Percentiles rank a stretch among this genome's conserved stretches.
Conservation (phyloP, 1,139 yeast genomes). For the Saccharomycopsis hybrid region DNA sequence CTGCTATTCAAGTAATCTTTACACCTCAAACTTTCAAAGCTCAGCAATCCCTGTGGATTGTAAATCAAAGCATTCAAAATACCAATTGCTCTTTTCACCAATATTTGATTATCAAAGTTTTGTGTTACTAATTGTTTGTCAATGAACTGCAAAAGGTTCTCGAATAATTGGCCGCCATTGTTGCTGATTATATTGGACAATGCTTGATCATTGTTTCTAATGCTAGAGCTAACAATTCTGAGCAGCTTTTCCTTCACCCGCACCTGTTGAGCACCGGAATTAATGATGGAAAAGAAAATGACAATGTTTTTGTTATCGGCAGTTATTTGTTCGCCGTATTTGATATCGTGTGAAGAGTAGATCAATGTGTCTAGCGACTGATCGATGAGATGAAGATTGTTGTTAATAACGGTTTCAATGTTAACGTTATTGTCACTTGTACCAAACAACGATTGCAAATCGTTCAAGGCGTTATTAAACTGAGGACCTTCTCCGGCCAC, state of each 20-base stretch:
- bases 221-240: slow-evolving; percentile 30
- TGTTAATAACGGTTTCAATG: neutral
- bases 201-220: slow-evolving; percentile 23
- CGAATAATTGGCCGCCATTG: slow-evolving; percentile 65
- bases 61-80: slow-evolving; percentile 40
- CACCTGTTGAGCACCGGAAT: slow-evolving; percentile 15
- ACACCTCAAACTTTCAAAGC: slow-evolving; percentile 21
- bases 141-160: slow-evolving; percentile 25
- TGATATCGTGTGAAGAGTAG: slow-evolving; percentile 61
- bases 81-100: slow-evolving; percentile 45
- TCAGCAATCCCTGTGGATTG: slow-evolving; percentile 23
- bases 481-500: slow-evolving; percentile 6
- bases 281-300: slow-evolving; percentile 25
- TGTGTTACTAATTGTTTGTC: slow-evolving; percentile 21
- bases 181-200: slow-evolving; percentile 49
- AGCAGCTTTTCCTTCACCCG: slow-evolving; percentile 28
- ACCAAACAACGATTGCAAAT: slow-evolving; percentile 1
- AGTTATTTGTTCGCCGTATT: slow-evolving; percentile 46
- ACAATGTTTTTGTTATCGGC: slow-evolving; percentile 24
- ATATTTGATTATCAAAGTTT: slow-evolving; percentile 2
- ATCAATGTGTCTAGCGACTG: slow-evolving; percentile 42
- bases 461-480: slow-evolving; percentile 4
- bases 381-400: slow-evolving; percentile 19
- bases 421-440: neutral
- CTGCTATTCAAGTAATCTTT: slow-evolving; percentile 22